A percentile compares a stretch with the other conserved stretches of the same genome.
phyloP scores from a whole-genome alignment of 768 basidiomycete genomes.

The Psilocybe tampanensis region DNA sequence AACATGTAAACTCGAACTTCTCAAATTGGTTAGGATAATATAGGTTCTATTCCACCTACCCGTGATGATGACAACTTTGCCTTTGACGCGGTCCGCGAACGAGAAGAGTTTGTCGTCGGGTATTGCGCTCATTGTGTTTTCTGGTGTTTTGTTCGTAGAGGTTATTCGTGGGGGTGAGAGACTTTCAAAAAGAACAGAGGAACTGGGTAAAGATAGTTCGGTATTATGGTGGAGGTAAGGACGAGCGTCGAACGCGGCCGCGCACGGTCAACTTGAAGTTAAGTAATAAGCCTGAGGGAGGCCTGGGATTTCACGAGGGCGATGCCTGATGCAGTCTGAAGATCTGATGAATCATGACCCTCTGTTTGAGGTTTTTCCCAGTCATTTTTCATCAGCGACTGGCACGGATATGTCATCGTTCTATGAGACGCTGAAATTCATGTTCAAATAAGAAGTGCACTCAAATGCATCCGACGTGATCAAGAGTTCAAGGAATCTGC shows the following conservation, averaged over 20 bases:
- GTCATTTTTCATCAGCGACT: too few species aligned
- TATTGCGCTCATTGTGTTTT: slow-evolving; percentile 42
- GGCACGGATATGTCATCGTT: too few species aligned
- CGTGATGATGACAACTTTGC: slow-evolving; percentile 55
- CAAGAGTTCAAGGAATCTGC: background rate
- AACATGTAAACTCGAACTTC: background rate
- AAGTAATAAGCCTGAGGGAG: background rate
- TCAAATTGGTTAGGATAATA: background rate
- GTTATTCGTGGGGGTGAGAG: background rate
- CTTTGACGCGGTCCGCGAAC: slow-evolving; percentile 41
- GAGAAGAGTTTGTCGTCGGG: slow-evolving; percentile 48
- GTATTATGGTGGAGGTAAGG: background rate
- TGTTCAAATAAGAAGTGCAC: too few species aligned
- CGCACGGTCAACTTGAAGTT: background rate
- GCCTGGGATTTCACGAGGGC: background rate
- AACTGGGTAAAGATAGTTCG: background rate
- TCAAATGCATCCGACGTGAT: too few species aligned
- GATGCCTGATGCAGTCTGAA: too few species aligned
- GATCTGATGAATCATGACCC: too few species aligned
- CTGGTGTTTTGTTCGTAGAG: background rate
- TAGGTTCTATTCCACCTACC: slow-evolving; percentile 30
- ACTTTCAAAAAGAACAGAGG: background rate
- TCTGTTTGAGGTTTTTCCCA: too few species aligned
- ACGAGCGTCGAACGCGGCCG: background rate
- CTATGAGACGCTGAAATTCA: too few species aligned